Percentiles rank a stretch among this genome's conserved stretches.
Conservation (phyloP, 2,329 filamentous ascomycete genomes). For the Fusarium irregulare region DNA sequence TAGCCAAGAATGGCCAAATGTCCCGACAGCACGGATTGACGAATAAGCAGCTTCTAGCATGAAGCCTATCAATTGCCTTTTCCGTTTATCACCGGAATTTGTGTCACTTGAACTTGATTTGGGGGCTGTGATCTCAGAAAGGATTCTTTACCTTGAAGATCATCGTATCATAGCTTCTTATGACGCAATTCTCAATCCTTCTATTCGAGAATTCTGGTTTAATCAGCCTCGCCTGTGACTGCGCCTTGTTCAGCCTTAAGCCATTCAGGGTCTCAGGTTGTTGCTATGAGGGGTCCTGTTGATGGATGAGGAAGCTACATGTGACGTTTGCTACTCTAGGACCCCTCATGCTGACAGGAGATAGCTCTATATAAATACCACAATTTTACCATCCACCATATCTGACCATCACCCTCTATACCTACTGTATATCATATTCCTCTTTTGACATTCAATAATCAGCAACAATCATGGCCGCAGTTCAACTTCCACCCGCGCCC, state of each 20-base stretch:
- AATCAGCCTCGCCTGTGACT: not conserved
- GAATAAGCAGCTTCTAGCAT: not conserved
- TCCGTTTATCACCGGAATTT: not conserved
- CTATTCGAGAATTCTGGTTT: not conserved
- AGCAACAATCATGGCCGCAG: slow-evolving; percentile 18
- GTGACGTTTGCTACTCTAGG: not conserved
- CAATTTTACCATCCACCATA: not conserved
- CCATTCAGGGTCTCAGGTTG: not conserved
- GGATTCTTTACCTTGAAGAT: not conserved
- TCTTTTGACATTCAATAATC: not conserved
- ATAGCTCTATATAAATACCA: not conserved
- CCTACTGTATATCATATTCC: not conserved
- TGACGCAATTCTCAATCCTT: slow-evolving; percentile 1
- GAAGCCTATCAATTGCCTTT: not conserved
- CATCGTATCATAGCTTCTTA: not conserved
- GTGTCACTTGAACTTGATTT: not conserved
- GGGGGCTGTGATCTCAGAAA: not conserved
- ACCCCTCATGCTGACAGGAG: not conserved
- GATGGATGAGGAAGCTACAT: not conserved
- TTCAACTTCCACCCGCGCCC: slow-evolving; percentile 46
- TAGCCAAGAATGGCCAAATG: not conserved
- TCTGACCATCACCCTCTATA: not conserved
- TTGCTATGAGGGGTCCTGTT: not conserved
- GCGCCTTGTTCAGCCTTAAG: not conserved
- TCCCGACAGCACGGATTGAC: not conserved